phyloP scores from a whole-genome alignment of 1,139 yeast species.

The Pichia sp. region DNA sequence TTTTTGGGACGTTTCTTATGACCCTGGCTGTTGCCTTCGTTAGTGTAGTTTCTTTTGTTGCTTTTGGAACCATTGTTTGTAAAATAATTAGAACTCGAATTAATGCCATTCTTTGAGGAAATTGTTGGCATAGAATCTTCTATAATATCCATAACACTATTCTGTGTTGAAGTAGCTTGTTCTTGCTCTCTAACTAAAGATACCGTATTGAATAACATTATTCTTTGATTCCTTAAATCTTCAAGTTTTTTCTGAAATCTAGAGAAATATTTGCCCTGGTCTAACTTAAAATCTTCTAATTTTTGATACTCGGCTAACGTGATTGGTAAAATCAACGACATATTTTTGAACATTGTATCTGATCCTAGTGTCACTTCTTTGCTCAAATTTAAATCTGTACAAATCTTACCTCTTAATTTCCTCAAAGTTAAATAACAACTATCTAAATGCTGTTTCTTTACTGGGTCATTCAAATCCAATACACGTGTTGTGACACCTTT shows the following conservation, averaged over 20 bases:
- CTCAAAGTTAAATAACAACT: constrained; percentile 39
- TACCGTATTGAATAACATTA: constrained; percentile 7
- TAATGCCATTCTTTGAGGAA: background rate
- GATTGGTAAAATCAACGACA: constrained; percentile 51
- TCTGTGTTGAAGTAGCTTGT: background rate
- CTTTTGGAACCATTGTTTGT: background rate
- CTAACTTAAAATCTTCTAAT: constrained; percentile 36
- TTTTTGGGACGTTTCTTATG: background rate
- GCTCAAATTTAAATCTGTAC: constrained; percentile 37
- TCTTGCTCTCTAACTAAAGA: background rate
- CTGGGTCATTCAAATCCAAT: constrained; percentile 13
- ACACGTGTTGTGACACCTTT: constrained; percentile 13
- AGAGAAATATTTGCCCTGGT: constrained; percentile 38
- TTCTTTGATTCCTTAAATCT: constrained; percentile 25
- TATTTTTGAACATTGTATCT: constrained; percentile 45
- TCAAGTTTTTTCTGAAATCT: constrained; percentile 42
- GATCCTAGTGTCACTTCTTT: constrained; percentile 40
- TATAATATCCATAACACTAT: background rate
- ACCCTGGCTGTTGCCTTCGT: background rate
- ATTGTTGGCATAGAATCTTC: background rate
- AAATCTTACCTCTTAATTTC: constrained; percentile 39
- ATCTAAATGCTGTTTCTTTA: constrained; percentile 31
- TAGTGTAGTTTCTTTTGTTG: background rate
- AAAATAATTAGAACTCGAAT: constrained; percentile 2
- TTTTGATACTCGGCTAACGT: constrained; percentile 44